These are phyloP conservation scores for Lecanicillium sp. DNA, from an alignment of 2,329 filamentous ascomycete genomes.

Conservation along the genomic window DNA sequence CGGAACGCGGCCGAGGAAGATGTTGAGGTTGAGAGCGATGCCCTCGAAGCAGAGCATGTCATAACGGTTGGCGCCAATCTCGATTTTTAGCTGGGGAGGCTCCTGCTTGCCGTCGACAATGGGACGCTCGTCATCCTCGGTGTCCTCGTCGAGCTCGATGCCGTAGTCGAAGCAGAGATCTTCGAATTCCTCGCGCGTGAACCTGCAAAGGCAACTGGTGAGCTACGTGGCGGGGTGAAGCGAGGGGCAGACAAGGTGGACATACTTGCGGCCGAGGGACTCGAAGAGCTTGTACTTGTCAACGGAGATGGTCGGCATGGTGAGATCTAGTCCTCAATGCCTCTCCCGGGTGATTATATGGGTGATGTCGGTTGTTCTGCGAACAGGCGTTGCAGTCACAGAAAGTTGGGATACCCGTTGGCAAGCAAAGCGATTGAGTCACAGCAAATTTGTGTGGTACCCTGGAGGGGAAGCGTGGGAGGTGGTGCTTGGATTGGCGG, in stretches of 20 bases:
- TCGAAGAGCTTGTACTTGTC: constrained; percentile 95
- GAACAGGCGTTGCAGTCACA: not conserved
- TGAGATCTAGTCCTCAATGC: constrained; percentile 25
- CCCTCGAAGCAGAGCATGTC: constrained; percentile 97
- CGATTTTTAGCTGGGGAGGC: constrained; percentile 91
- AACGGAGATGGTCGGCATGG: constrained; percentile 93
- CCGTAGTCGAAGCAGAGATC: constrained; percentile 98
- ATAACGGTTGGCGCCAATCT: constrained; percentile 91
- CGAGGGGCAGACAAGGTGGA: constrained; percentile 17
- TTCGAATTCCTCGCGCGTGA: constrained; percentile 92
- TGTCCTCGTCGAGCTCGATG: constrained; percentile 96
- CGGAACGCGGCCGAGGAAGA: constrained; percentile 73
- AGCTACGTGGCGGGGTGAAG: constrained; percentile 16
- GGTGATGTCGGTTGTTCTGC: not conserved
- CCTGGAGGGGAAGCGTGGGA: constrained; percentile 10
- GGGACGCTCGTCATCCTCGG: constrained; percentile 67
- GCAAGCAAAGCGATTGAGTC: constrained; percentile 26
- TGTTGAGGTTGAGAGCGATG: constrained; percentile 90
- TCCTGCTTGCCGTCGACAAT: constrained; percentile 74
- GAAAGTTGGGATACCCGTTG: constrained; percentile 8
- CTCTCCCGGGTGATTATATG: constrained; percentile 13
- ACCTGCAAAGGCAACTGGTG: constrained; percentile 42
- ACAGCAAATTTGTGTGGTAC: constrained; percentile 33
- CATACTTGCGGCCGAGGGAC: constrained; percentile 78
- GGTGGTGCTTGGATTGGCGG: constrained; percentile 5